Percentiles rank a stretch among this genome's conserved stretches.
phyloP scores from a whole-genome alignment of 306 rosid species.

The Vicia faba region DNA sequence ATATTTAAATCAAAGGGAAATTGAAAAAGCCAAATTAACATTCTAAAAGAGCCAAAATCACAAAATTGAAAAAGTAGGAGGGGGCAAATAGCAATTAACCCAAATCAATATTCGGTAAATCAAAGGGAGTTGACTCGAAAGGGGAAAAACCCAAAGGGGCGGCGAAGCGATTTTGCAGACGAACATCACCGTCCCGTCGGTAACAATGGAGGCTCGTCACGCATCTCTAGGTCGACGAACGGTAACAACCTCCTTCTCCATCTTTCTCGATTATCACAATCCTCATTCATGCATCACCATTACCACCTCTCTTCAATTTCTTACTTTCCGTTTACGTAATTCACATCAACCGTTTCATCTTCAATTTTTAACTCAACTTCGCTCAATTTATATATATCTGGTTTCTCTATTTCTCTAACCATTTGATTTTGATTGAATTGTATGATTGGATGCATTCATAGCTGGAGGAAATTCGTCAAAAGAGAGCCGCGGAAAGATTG shows the following conservation, averaged over 20 bases:
- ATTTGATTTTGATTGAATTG: slow-evolving; percentile 29
- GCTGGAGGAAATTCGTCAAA: slow-evolving; percentile 92
- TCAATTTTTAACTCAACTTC: neutral
- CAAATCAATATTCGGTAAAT: neutral
- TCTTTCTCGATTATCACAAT: neutral
- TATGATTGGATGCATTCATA: slow-evolving; percentile 32
- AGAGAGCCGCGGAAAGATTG: slow-evolving; percentile 86
- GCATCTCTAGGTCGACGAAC: slow-evolving; percentile 88
- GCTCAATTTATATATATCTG: neutral
- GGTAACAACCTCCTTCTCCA: slow-evolving; percentile 37
- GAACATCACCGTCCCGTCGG: slow-evolving; percentile 11
- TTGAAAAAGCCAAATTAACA: too few species aligned
- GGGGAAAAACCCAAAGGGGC: neutral
- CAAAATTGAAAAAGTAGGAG: too few species aligned
- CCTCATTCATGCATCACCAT: neutral
- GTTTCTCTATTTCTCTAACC: neutral
- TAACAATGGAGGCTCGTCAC: slow-evolving; percentile 76
- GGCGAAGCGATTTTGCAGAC: slow-evolving; percentile 19
- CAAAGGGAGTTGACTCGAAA: neutral
- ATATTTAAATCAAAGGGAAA: too few species aligned
- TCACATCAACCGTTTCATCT: slow-evolving; percentile 15
- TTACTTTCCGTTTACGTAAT: neutral
- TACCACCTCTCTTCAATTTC: neutral
- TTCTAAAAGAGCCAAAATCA: too few species aligned
- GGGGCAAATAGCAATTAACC: too few species aligned